Evolutionary conservation across 805 yeast genomes (phyloP), one percentile per base, ranked within the genome.

Genomic region (Wickerhamomyces ciferrii): DNA sequence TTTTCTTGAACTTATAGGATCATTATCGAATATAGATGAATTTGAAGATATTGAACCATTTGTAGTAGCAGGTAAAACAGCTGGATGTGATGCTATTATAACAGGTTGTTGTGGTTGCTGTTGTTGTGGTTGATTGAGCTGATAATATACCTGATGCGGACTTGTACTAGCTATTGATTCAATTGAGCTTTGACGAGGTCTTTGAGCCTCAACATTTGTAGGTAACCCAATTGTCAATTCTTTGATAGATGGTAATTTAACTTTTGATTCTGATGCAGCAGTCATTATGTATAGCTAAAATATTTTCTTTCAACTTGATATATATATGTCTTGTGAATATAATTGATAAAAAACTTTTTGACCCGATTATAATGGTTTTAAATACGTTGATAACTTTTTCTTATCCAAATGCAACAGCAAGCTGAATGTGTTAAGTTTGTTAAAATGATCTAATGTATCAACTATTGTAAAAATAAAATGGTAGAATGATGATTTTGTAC

Each of bases 121-220:
- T 21, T 11, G 38, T 11, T 56, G 64, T 35, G 51, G 55, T 29
- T 48, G 56, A 42, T 21, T 40, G 47, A 40, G 20, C 19, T 21
- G 41, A 14, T 38, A n/a, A 18, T 25, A 24, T 4, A 18, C n/a
- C 5, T 17, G 32, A n/a, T 39, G 34, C 10, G 41, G 31, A 24
- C 21, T 18, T 7, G 42, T 27, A 15, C 34, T 23, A n/a, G 32
- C 17, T 11, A 34, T 29, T 15, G 34, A 25, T 17, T 17, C 24
- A 13, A 19, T 1, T 35, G 20, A 20, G 10, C 23, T 4, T 21
- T 42, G 44, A 14, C 17, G 39, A 34, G 43, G 18, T 23, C 20
- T 11, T 13, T 41, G 19, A 4, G 2, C 11, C 13, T 21, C 15
- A 4, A 19, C 37, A 11, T 10, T 8, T 10, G 44, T 8, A 7